These are phyloP conservation scores for Sicyos baderoa DNA, from an alignment of 306 rosid species.

Conservation along the genomic window DNA sequence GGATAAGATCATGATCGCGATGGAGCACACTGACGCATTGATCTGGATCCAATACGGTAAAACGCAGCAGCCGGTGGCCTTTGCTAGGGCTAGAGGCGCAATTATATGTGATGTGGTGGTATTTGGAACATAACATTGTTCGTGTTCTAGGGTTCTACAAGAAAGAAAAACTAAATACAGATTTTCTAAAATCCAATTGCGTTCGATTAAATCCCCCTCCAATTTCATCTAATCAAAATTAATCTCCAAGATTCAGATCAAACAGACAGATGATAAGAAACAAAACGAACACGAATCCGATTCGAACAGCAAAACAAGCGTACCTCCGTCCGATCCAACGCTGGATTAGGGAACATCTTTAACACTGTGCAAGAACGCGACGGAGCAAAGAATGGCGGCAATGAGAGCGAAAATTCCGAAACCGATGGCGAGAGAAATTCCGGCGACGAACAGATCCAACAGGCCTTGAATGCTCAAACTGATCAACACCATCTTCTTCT, in stretches of 20 bases:
- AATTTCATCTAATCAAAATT: background rate
- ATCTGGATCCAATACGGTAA: conserved; percentile 64
- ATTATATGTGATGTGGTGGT: conserved; percentile 83
- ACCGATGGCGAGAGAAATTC: conserved; percentile 51
- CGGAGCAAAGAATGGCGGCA: conserved; percentile 58
- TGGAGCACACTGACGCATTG: conserved; percentile 63
- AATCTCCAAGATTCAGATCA: background rate
- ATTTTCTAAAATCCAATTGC: background rate
- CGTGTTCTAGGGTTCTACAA: conserved; percentile 73
- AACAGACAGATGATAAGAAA: background rate
- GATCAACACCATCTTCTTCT: conserved; percentile 20
- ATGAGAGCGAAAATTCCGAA: conserved; percentile 46
- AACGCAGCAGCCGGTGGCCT: conserved; percentile 60
- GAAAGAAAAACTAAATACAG: conserved; percentile 28
- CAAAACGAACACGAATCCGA: background rate
- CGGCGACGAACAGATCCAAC: conserved; percentile 65
- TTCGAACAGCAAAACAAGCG: background rate
- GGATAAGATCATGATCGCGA: conserved; percentile 50
- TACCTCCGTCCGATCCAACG: conserved; percentile 1
- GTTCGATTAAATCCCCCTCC: background rate
- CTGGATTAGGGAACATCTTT: conserved; percentile 34
- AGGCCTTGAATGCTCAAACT: conserved; percentile 47
- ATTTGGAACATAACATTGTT: conserved; percentile 57
- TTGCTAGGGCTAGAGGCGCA: conserved; percentile 62
- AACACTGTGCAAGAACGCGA: conserved; percentile 56